phyloP scores from a whole-genome alignment of 805 yeast species.

The Lipomyces chichibuensis region DNA sequence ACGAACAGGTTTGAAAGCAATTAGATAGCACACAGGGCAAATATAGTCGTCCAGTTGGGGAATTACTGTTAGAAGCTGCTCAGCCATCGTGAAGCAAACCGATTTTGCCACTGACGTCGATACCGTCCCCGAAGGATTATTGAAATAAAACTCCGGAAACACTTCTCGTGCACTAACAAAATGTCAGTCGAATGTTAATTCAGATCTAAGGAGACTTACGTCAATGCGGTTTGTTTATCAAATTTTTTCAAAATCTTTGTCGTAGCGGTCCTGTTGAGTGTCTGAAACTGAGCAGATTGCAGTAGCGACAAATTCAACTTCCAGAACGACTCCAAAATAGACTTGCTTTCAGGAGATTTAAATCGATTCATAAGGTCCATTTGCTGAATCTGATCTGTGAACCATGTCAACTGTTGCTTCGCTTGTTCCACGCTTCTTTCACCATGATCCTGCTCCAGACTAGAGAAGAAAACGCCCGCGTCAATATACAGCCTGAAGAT shows the following conservation, averaged over 20 bases:
- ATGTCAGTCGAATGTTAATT: not conserved
- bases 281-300: constrained; percentile 61
- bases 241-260: constrained; percentile 73
- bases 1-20: constrained; percentile 73
- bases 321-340: constrained; percentile 56
- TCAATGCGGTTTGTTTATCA: constrained; percentile 68
- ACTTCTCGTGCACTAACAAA: constrained; percentile 33
- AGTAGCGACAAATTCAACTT: constrained; percentile 58
- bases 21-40: constrained; percentile 71
- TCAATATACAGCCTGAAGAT: constrained; percentile 68
- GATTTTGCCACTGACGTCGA: constrained; percentile 52
- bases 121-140: not conserved
- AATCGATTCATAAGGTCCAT: constrained; percentile 49
- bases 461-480: constrained; percentile 63
- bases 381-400: constrained; percentile 48
- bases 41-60: constrained; percentile 78
- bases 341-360: constrained; percentile 51
- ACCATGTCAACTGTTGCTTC: constrained; percentile 50
- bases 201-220: constrained; percentile 23
- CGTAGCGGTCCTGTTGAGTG: constrained; percentile 65
- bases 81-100: constrained; percentile 56
- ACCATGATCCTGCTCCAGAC: constrained; percentile 53
- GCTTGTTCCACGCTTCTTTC: constrained; percentile 54
- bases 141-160: constrained; percentile 50
- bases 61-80: constrained; percentile 56